Evolutionary conservation across 345 rosid genomes (phyloP), one percentile per base, ranked within the genome.

Genomic region (Barbarea vulgaris): DNA sequence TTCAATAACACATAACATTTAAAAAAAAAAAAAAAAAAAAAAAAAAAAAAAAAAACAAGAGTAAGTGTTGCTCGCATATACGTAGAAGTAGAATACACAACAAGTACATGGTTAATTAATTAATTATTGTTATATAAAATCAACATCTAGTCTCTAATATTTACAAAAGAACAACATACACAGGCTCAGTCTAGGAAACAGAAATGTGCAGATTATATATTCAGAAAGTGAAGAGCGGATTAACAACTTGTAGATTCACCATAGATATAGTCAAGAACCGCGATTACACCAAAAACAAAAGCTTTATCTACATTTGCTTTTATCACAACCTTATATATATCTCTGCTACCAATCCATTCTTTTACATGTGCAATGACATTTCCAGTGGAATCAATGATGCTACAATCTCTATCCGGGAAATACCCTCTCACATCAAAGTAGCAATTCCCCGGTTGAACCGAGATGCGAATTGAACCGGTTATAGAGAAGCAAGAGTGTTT

Each of bases 161-260:
- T 36, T 39, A 61, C 50, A 61, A 37, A 37, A 10, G 10, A n/a
- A 17, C 39, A 46, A 27, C 27, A 27, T 27, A 64, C 17, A 12
- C 2, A 19, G 4, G 27, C 10, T 19, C 19, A 47, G 13, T 28
- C 19, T 30, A 27, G 19, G 31, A 7, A 22, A 60, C 12, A 14
- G 18, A 60, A 36, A 19, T 36, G 47, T 36, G 12, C 3, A 36
- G 28, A 36, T 59, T 1, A 12, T 1, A 12, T 12, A 48, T 48
- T 48, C 2, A 48, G 12, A 9, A 18, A 56, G 9, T 5, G 14
- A 58, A 10, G 25, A 10, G 15, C 18, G 0, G n/a, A 15, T 63
- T 46, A 85, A 78, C 96, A 93, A 31, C 70, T 66, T 17, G 97
- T 94, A 7, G 98, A 94, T 83, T 88, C 92, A 30, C 91, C 93